Base-by-base conservation (phyloP, 2,329 filamentous ascomycete species). In the Alternaria infectoria region DNA sequence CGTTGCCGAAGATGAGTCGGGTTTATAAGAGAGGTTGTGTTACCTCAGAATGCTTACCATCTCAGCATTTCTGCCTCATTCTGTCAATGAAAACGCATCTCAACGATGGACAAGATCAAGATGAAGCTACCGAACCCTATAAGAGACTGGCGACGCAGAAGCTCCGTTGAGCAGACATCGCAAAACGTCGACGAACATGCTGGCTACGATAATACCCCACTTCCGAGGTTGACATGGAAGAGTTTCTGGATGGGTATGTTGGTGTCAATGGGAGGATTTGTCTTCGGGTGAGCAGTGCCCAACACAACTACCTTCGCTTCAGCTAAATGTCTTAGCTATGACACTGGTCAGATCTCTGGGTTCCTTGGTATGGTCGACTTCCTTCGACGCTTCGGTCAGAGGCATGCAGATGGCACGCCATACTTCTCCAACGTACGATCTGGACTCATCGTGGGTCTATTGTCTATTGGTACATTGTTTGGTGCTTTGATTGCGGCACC, bases 391-490 rank as follows among this genome's bases (percentile, higher is more conserved):
- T 72, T 73, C 43, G 67, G 73, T 19, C 55, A 73, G 64, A 57
- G 55, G 36, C 56, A 57, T 51, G 21, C 40, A 10, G 66, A 70
- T 50, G 74, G 72, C 6, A 63, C 44, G 6, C 60, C 47, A 5
- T 72, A 75, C 32, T 77, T 77, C 56, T 76, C 66, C 10, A 75
- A 74, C 25, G 72, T 71, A 3, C 63, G 75, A 10, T 73, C 72
- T 5, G 75, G 75, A 8, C 64, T 74, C 5, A 77, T 78, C 23
- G 74, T 77, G 6, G 74, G 61, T 36, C 40, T 77, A 43, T 83
- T 93, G 12, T 92, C 89, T 0, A 89, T 89, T 30, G 91, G 91
- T 26, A 93, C 90, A 8, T 92, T 93, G 76, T 88, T 93, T 64
- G 91, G 91, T 26, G 86, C 90, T 3, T 82, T 93, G 4, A 75